Conservation (phyloP, 2,329 filamentous ascomycete species). For the Dothideomycetes sp. region DNA sequence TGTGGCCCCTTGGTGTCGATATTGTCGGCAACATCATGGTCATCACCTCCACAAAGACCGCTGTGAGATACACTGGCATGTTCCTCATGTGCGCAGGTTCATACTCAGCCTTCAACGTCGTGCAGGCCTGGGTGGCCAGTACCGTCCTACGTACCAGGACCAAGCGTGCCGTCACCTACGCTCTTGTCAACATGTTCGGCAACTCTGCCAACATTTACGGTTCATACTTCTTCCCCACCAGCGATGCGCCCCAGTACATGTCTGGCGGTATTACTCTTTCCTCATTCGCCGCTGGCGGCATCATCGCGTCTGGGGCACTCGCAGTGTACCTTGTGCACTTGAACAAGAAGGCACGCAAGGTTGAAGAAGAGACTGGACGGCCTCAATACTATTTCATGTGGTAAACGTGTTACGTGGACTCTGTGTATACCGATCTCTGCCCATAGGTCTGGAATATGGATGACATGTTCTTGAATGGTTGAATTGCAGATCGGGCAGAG, state of each 20-base stretch:
- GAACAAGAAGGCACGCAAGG: too few relatives aligned
- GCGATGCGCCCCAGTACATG: slow-evolving; percentile 39
- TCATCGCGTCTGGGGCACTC: too few relatives aligned
- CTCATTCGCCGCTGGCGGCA: too few relatives aligned
- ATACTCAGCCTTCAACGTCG: neutral
- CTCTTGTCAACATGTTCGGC: slow-evolving; percentile 42
- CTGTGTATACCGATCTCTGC: too few relatives aligned
- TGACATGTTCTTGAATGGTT: too few relatives aligned
- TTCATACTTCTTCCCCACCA: slow-evolving; percentile 38
- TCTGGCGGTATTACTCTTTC: too few relatives aligned
- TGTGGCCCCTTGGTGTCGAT: slow-evolving; percentile 16
- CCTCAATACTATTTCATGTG: too few relatives aligned
- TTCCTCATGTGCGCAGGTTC: neutral
- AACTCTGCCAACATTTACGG: slow-evolving; percentile 48
- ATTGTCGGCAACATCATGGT: neutral
- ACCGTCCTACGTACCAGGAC: neutral
- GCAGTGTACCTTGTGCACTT: too few relatives aligned
- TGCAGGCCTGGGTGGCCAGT: neutral
- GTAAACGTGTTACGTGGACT: too few relatives aligned
- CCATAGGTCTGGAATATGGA: too few relatives aligned
- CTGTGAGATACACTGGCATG: neutral
- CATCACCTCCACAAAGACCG: neutral
- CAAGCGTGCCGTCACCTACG: slow-evolving; percentile 16
- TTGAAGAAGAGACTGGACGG: too few relatives aligned
- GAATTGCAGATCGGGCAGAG: too few relatives aligned